phyloP scores from a whole-genome alignment of 495 filamentous ascomycete genomes.

The Penicillium cosmopolitanum region DNA sequence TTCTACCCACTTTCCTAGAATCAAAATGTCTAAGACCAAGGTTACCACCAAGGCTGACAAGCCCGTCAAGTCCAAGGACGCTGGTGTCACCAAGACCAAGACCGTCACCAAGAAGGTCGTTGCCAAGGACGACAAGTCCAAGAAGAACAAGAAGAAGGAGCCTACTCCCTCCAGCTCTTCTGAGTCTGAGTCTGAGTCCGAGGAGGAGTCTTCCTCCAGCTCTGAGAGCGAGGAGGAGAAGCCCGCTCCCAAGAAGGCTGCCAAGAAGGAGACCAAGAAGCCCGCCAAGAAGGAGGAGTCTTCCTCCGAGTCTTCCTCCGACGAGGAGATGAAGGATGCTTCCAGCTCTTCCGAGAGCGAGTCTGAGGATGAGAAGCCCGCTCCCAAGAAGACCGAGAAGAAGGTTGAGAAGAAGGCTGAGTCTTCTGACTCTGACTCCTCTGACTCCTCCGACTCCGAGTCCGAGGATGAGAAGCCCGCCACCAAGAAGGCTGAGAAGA shows the following conservation, averaged over 20 bases:
- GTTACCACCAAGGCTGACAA: conserved; percentile 48
- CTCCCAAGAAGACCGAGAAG: conserved; percentile 30
- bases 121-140: conserved; percentile 45
- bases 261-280: conserved; percentile 29
- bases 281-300: conserved; percentile 31
- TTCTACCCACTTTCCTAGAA: conserved; percentile 22
- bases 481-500: conserved; percentile 29
- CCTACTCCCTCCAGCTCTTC: conserved; percentile 53
- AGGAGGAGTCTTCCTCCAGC: conserved; percentile 35
- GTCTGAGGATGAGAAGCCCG: conserved; percentile 36
- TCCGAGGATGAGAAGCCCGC: conserved; percentile 38
- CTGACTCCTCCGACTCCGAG: conserved; percentile 27
- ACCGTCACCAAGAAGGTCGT: conserved; percentile 48
- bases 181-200: conserved; percentile 48
- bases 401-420: conserved; percentile 28
- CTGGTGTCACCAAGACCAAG: conserved; percentile 57
- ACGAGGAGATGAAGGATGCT: conserved; percentile 36
- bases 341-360: conserved; percentile 34
- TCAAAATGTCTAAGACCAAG: conserved; percentile 59
- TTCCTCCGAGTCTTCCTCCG: conserved; percentile 39
- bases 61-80: conserved; percentile 54
- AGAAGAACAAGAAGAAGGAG: conserved; percentile 51
- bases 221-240: conserved; percentile 41
- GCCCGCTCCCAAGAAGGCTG: conserved; percentile 38
- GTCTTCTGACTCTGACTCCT: conserved; percentile 16